Conservation (phyloP, 1,284 basidiomycete genomes). For the Sparassis latifolia region DNA sequence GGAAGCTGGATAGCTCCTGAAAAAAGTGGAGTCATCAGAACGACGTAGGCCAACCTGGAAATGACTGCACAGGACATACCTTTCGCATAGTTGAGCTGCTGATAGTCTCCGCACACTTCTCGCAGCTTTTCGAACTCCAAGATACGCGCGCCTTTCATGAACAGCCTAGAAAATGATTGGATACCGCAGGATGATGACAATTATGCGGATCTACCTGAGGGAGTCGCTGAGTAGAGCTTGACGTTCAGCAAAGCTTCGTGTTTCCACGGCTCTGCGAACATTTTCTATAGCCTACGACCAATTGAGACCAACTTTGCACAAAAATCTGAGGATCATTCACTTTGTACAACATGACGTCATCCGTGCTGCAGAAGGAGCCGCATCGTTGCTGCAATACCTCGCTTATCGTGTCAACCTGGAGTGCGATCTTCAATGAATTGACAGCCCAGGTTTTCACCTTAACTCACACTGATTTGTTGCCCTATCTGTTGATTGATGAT, state of each 20-base stretch:
- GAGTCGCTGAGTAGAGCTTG: constrained; percentile 78
- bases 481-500: constrained; percentile 98
- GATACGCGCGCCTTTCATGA: constrained; percentile 81
- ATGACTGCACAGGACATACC: constrained; percentile 35
- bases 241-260: constrained; percentile 64
- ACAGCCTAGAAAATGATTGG: constrained; percentile 48
- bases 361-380: constrained; percentile 95
- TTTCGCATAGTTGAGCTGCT: constrained; percentile 74
- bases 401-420: constrained; percentile 86
- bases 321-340: constrained; percentile 29
- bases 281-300: constrained; percentile 84
- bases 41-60: not conserved
- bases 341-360: constrained; percentile 98
- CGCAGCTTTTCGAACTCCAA: constrained; percentile 81
- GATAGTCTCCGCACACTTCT: constrained; percentile 84
- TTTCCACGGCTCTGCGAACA: constrained; percentile 85
- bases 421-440: constrained; percentile 22
- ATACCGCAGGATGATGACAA: not conserved
- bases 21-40: not conserved
- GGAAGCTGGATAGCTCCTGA: constrained; percentile 84
- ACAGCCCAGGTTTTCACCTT: not conserved
- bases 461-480: constrained; percentile 84
- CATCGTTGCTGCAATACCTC: constrained; percentile 92
- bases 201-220: constrained; percentile 51
- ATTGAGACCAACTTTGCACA: not conserved